Base-by-base conservation (phyloP, 116 monocot genomes). In the Zostera marina region DNA sequence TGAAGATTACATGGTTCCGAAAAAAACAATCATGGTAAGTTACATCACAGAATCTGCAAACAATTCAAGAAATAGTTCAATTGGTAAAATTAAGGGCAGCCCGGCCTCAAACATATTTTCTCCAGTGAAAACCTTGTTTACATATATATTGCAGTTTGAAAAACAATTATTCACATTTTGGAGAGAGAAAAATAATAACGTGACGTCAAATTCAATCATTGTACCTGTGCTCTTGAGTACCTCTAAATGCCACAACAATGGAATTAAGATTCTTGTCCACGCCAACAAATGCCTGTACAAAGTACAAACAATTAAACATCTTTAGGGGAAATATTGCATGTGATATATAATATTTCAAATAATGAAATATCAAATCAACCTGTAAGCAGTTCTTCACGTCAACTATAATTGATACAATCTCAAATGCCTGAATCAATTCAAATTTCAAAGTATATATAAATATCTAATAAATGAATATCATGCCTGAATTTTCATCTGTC, bases 181-280 rank as follows among this genome's bases (percentile, higher is more conserved):
- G 39, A 56, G 9, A 26, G 7, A 7, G 38, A 56, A 2, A 32
- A 32, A 32, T 32, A 32, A 32, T 32, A 2, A 32, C 5, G 32
- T 32, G 32, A 40, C 15, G 22, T 22, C 46, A 21, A 45, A 32
- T 9, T 12, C 22, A 23, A 19, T 22, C 13, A 44, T 9, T 47
- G 4, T 77, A 88, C 94, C 94, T 94, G 73, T 79, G 63, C 52
- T 94, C 82, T 72, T 94, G 94, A 41, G 94, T 94, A 53, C 94
- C 94, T 75, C 94, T 84, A 73, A 94, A 94, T 22, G 79, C 84
- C 62, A 94, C 75, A 60, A 94, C 65, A 42, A 80, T 66, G 63
- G 88, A 77, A 70, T 94, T 80, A 41, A 82, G 77, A 74, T 84
- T 81, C 62, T 73, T 68, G 52, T 74, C 81, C 25, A 88, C 75